phyloP scores from a whole-genome alignment of 345 rosid species.

The Carallia pectinifolia region DNA sequence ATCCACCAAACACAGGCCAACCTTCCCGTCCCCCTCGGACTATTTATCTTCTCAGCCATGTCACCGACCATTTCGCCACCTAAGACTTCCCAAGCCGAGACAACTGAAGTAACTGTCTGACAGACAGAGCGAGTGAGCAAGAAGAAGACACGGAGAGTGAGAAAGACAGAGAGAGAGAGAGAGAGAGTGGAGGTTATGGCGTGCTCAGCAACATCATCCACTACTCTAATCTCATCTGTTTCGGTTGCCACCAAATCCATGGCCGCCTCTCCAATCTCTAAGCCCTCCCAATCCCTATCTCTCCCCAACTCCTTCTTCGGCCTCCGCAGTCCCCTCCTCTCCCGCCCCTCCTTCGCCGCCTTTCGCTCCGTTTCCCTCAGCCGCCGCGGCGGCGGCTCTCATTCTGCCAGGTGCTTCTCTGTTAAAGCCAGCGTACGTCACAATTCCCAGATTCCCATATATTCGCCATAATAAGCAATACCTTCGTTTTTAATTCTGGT shows the following conservation, averaged over 20 bases:
- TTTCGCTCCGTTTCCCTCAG: constrained; percentile 42
- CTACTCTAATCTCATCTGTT: constrained; percentile 55
- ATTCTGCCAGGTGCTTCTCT: constrained; percentile 47
- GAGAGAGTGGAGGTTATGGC: constrained; percentile 43
- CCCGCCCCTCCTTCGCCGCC: constrained; percentile 19
- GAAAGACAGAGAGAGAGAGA: background rate
- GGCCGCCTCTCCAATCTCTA: constrained; percentile 32
- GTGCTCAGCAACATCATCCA: constrained; percentile 58
- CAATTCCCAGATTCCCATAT: no score
- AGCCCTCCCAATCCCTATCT: constrained; percentile 38
- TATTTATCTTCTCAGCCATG: constrained; percentile 9
- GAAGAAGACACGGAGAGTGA: background rate
- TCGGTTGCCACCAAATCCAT: constrained; percentile 39
- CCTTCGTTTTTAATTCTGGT: no score
- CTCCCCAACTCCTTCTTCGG: constrained; percentile 46
- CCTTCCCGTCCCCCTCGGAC: background rate
- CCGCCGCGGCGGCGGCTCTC: constrained; percentile 30
- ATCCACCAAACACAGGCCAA: no score
- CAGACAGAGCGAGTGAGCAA: background rate
- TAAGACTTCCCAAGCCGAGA: constrained; percentile 16
- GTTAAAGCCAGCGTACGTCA: constrained; percentile 61
- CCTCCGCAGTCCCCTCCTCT: constrained; percentile 40
- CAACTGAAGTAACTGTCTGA: background rate
- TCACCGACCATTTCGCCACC: constrained; percentile 31
- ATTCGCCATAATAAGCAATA: no score